Evolutionary conservation across 768 basidiomycete genomes (phyloP).

Genomic region (Russula abietina): DNA sequence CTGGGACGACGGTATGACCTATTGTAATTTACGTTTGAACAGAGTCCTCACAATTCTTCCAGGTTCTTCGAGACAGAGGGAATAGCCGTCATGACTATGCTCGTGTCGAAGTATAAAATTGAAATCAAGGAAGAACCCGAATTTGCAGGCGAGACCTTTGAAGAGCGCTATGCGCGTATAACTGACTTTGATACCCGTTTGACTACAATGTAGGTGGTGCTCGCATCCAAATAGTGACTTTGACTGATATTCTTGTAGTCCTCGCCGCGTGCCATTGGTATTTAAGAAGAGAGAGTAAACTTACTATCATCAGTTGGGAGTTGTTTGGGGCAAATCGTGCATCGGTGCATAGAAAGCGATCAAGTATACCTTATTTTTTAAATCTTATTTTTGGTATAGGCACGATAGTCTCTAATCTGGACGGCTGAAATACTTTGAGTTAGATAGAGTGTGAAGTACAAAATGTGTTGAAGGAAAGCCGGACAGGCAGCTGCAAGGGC

Average conservation of each 20-base stretch:
- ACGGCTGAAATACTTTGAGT: too few relatives aligned
- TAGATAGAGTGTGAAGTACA: too few relatives aligned
- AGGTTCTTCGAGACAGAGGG: slow-evolving; percentile 49
- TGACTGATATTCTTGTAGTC: not conserved
- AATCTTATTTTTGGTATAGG: too few relatives aligned
- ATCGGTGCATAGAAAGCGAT: too few relatives aligned
- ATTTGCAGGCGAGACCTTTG: slow-evolving; percentile 41
- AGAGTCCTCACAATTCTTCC: not conserved
- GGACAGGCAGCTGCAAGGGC: too few relatives aligned
- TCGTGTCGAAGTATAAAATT: slow-evolving; percentile 42
- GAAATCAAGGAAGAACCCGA: slow-evolving; percentile 45
- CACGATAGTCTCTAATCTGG: too few relatives aligned
- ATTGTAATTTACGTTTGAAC: not conserved
- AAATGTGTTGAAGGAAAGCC: too few relatives aligned
- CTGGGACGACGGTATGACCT: slow-evolving; percentile 23
- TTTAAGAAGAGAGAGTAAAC: slow-evolving; percentile 1
- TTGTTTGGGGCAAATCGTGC: too few relatives aligned
- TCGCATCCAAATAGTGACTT: too few relatives aligned
- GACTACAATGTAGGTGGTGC: slow-evolving; percentile 12
- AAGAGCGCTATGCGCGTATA: slow-evolving; percentile 34
- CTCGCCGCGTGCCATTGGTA: slow-evolving; percentile 2
- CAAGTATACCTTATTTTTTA: too few relatives aligned
- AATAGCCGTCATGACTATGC: slow-evolving; percentile 41
- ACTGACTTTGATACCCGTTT: not conserved
- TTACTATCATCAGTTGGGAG: too few relatives aligned